Base-by-base conservation (phyloP, 306 rosid genomes). In the Gillenia trifoliata region DNA sequence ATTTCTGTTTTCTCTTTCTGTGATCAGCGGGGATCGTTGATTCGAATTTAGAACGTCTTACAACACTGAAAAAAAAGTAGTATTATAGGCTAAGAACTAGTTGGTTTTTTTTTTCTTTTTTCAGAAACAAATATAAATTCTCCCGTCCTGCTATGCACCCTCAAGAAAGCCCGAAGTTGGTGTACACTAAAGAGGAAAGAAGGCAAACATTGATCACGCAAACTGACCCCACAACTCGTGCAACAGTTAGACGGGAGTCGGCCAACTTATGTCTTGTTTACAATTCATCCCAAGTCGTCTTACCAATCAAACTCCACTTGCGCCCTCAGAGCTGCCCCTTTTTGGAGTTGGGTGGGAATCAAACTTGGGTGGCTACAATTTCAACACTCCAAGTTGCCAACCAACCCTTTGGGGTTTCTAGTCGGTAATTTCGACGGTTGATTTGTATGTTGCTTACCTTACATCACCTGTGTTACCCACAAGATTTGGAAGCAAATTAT, bases 131-230 rank as follows among this genome's bases (percentile, higher is more conserved):
- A 2, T 9, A 7, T 36, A 36, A 36, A 36, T 36, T 36, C 41
- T 36, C 3, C 11, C 3, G 0, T 36, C 0, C 8, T 8, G 2
- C 7, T 8, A 15, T 15, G 20, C 52, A 45, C 2, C 0, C 0
- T 45, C 16, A 6, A 4, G 16, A 45, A 16, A 45, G 6, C 13
- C 7, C 0, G 17, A 45, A 45, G 7, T 43, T 43, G 0, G 19
- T 43, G 19, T 43, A 43, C 6, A 15, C 0, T 34, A 34, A 34
- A 34, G 38, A 34, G 1, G 38, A 34, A 34, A 34, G 19, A 4
- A 1, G 6, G 50, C 16, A 43, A 15, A 43, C 50, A 15, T 43
- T 43, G 2, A 6, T 4, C 6, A 16, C 0, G 16, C 16, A 43
- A 43, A 43, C 5, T 43, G 19, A 1, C 11, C 6, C 19, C 19